These are phyloP conservation scores for Lentinus brumalis DNA, from an alignment of 768 basidiomycete species.

Conservation along the genomic window DNA sequence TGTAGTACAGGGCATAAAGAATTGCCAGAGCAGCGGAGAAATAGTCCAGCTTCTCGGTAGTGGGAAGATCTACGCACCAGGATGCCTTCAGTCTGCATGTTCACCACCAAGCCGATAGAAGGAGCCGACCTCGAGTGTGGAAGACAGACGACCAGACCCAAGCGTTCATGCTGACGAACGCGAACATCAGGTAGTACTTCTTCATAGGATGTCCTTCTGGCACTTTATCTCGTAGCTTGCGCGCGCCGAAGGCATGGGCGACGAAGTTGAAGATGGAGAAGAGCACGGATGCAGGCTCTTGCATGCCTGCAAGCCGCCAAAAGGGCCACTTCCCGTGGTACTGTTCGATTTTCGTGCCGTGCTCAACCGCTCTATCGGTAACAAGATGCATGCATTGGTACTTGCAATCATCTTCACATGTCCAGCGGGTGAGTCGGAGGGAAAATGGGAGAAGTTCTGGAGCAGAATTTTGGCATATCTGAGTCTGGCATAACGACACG, in stretches of 20 bases:
- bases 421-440: slow-evolving; percentile 78
- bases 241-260: slow-evolving; percentile 66
- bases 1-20: slow-evolving; percentile 76
- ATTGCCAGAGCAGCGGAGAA: slow-evolving; percentile 91
- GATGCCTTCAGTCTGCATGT: slow-evolving; percentile 11
- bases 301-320: slow-evolving; percentile 82
- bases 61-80: slow-evolving; percentile 61
- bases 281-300: slow-evolving; percentile 90
- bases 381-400: slow-evolving; percentile 87
- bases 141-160: slow-evolving; percentile 94
- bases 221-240: slow-evolving; percentile 47
- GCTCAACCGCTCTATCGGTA: slow-evolving; percentile 54
- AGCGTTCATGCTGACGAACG: slow-evolving; percentile 76
- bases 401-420: slow-evolving; percentile 84
- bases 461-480: slow-evolving; percentile 25
- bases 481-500: slow-evolving; percentile 36
- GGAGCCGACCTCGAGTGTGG: slow-evolving; percentile 80
- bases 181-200: slow-evolving; percentile 65
- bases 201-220: slow-evolving; percentile 68
- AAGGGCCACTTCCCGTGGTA: slow-evolving; percentile 99
- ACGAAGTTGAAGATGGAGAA: slow-evolving; percentile 89
- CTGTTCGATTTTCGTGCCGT: slow-evolving; percentile 58
- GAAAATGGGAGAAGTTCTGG: slow-evolving; percentile 43
- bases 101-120: not conserved
- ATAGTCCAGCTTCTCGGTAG: slow-evolving; percentile 92